Conservation (phyloP, 441 rosid genomes). For the Euphorbia neoarborescens region DNA sequence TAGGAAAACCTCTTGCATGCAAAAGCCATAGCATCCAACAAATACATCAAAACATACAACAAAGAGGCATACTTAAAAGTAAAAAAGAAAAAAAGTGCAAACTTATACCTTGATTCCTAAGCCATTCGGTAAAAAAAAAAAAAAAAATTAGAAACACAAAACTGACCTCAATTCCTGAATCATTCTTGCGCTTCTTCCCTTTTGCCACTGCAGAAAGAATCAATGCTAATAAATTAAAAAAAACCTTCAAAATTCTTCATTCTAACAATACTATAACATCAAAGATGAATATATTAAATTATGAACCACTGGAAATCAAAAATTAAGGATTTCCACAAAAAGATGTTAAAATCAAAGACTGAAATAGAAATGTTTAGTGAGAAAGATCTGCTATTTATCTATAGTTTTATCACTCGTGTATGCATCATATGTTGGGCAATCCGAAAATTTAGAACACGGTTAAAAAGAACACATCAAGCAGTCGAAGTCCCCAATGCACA, state of each 20-base stretch:
- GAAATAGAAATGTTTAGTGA: not conserved
- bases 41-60: constrained; percentile 1
- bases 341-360: not conserved
- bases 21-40: constrained; percentile 13
- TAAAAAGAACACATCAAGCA: not conserved
- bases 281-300: not conserved
- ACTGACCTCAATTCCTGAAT: constrained; percentile 70
- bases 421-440: constrained; percentile 3
- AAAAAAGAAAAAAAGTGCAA: constrained; percentile 13
- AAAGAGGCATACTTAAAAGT: constrained; percentile 8
- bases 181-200: constrained; percentile 84
- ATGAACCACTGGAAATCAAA: not conserved
- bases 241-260: constrained; percentile 1
- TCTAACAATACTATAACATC: not conserved
- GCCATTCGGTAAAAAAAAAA: constrained; percentile 30
- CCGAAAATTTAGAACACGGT: constrained; percentile 3
- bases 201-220: constrained; percentile 50
- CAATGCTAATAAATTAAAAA: constrained; percentile 11
- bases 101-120: constrained; percentile 59
- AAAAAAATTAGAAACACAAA: constrained; percentile 10
- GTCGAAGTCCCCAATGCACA: not conserved
- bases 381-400: not conserved
- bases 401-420: not conserved
- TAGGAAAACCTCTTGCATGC: not conserved
- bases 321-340: not conserved